A percentile compares a stretch with the other conserved stretches of the same genome.
These are phyloP conservation scores for Penicillium goetzii DNA, from an alignment of 495 filamentous ascomycete species.

Conservation along the genomic window DNA sequence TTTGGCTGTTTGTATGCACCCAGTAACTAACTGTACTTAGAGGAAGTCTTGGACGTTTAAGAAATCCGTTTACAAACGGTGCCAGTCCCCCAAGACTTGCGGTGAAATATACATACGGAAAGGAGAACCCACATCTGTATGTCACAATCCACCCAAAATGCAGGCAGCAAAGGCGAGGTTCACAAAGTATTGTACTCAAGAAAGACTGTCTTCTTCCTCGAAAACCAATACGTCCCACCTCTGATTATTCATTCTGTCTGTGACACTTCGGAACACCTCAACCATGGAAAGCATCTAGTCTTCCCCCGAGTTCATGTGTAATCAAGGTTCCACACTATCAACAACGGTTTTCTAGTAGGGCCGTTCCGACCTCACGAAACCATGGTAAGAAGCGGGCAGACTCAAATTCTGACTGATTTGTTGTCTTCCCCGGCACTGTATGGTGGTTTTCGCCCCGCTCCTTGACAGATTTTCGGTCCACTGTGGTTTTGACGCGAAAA, in stretches of 20 bases:
- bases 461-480: conserved; percentile 27
- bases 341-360: conserved; percentile 34
- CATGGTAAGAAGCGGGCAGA: conserved; percentile 21
- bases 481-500: conserved; percentile 28
- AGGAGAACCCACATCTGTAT: not conserved
- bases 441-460: conserved; percentile 24
- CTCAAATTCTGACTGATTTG: conserved; percentile 1
- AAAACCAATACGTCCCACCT: conserved; percentile 18
- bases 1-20: conserved; percentile 1
- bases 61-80: not conserved
- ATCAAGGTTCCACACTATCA: conserved; percentile 27
- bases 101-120: conserved; percentile 17
- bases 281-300: conserved; percentile 23
- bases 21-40: not conserved
- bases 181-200: conserved; percentile 10
- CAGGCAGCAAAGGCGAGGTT: not conserved
- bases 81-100: conserved; percentile 15
- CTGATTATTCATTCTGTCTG: conserved; percentile 10
- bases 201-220: conserved; percentile 1
- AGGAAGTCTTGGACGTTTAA: not conserved
- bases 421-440: not conserved
- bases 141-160: conserved; percentile 8
- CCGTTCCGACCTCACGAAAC: conserved; percentile 31
- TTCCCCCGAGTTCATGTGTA: conserved; percentile 18
- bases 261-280: conserved; percentile 9